Evolutionary conservation across 148 eudicot genomes (phyloP).

Genomic region (Vaccinium darrowii): DNA sequence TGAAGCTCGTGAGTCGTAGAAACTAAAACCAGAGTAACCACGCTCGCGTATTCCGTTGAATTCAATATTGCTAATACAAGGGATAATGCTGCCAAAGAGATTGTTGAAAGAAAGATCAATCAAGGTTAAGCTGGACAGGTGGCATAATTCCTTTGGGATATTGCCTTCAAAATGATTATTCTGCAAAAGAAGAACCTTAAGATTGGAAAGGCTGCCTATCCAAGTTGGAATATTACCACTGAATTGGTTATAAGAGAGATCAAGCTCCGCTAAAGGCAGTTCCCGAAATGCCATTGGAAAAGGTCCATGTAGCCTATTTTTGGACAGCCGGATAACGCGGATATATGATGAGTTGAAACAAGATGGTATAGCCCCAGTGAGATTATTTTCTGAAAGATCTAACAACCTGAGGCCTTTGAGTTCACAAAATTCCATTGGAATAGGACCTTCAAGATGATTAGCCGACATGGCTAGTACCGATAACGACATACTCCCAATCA

Average conservation of each 20-base stretch:
- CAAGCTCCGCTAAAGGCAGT: background rate
- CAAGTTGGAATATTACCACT: background rate
- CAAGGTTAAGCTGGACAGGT: background rate
- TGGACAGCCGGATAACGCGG: background rate
- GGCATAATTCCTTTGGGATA: background rate
- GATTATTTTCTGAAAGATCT: background rate
- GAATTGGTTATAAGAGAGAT: background rate
- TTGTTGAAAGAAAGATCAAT: background rate
- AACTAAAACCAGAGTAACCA: too few species aligned
- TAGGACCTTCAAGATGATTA: slow-evolving; percentile 14
- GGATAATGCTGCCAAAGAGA: background rate
- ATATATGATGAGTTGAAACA: background rate
- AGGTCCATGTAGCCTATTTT: slow-evolving; percentile 2
- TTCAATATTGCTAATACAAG: background rate
- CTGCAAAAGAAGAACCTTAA: background rate
- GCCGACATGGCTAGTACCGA: background rate
- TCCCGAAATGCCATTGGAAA: too few species aligned
- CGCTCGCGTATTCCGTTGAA: background rate
- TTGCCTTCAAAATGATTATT: background rate
- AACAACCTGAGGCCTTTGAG: rapidly evolving
- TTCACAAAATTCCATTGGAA: background rate
- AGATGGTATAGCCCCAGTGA: background rate
- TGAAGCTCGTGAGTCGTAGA: too few species aligned
- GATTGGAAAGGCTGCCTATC: background rate
- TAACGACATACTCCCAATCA: background rate